These are phyloP conservation scores for Melampsora abietis-canadensis DNA, from an alignment of 1,284 basidiomycete species.

Conservation along the genomic window DNA sequence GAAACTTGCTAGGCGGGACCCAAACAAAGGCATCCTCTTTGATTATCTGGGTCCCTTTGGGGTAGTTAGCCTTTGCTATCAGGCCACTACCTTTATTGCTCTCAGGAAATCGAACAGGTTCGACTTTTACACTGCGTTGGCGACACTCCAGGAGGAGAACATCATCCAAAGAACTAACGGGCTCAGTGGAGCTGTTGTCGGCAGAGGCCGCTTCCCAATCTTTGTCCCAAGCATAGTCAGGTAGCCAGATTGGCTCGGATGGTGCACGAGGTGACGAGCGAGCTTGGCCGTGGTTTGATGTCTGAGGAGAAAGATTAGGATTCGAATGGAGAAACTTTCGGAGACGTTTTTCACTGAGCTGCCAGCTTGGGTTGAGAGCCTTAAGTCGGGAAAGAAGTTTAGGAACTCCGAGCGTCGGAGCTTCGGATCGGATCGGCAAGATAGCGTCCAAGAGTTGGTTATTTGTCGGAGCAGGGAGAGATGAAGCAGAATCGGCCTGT, in stretches of 20 bases:
- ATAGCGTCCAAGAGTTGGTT: slow-evolving; percentile 28
- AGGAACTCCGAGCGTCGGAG: slow-evolving; percentile 31
- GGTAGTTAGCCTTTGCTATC: slow-evolving; percentile 33
- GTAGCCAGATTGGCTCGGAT: slow-evolving; percentile 37
- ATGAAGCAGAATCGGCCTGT: background rate
- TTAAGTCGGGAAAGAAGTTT: slow-evolving; percentile 38
- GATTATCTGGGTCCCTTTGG: slow-evolving; percentile 36
- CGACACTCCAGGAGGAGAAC: slow-evolving; percentile 35
- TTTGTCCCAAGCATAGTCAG: slow-evolving; percentile 40
- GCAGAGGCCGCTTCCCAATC: slow-evolving; percentile 40
- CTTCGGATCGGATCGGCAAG: slow-evolving; percentile 13
- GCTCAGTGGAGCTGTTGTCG: slow-evolving; percentile 28
- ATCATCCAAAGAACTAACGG: slow-evolving; percentile 38
- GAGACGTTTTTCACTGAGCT: slow-evolving; percentile 37
- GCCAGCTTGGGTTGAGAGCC: slow-evolving; percentile 32
- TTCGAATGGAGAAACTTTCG: slow-evolving; percentile 36
- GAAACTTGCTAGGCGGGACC: slow-evolving; percentile 34
- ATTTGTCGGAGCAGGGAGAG: slow-evolving; percentile 16
- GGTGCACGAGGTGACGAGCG: slow-evolving; percentile 17
- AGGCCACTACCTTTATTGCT: slow-evolving; percentile 41
- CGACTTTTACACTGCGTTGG: slow-evolving; percentile 31
- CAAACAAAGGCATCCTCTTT: slow-evolving; percentile 43
- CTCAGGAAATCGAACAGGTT: slow-evolving; percentile 38
- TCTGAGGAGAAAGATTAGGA: slow-evolving; percentile 19
- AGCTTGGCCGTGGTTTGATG: background rate